Evolutionary conservation across 2,329 filamentous ascomycete species (phyloP).

Genomic region (Colletotrichum kahawae): DNA sequence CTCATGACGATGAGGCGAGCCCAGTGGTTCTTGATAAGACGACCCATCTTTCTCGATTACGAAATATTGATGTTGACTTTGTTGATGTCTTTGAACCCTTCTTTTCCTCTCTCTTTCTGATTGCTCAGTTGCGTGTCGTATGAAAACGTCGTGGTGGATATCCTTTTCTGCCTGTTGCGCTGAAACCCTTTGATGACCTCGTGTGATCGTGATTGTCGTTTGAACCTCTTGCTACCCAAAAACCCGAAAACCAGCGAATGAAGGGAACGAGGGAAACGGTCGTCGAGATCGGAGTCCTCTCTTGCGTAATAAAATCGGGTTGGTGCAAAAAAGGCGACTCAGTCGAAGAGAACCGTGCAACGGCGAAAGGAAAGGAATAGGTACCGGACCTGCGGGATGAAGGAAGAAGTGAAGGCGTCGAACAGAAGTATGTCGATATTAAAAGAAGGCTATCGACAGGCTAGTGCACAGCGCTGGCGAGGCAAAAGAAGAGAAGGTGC

Average conservation of each 20-base stretch:
- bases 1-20: conserved; percentile 91
- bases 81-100: conserved; percentile 6
- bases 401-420: conserved; percentile 28
- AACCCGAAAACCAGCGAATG: conserved; percentile 16
- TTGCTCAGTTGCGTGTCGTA: neutral
- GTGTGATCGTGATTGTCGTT: conserved; percentile 3
- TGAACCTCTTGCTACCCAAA: neutral
- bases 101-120: conserved; percentile 17
- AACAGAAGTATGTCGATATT: conserved; percentile 46
- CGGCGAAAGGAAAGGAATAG: conserved; percentile 35
- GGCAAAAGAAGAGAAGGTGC: conserved; percentile 33
- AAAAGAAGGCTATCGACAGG: conserved; percentile 59
- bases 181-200: neutral
- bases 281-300: conserved; percentile 22
- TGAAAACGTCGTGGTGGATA: neutral
- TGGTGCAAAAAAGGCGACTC: conserved; percentile 25
- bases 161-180: neutral
- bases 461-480: conserved; percentile 55
- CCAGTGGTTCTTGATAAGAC: conserved; percentile 99
- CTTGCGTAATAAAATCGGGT: conserved; percentile 19
- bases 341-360: conserved; percentile 28
- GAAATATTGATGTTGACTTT: neutral
- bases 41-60: conserved; percentile 72
- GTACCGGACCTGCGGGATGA: conserved; percentile 58
- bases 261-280: conserved; percentile 24